A percentile compares a stretch with the other conserved stretches of the same genome.
These are phyloP conservation scores for Coemansia guatemalensis DNA, from an alignment of 192 early-diverging fungal species.

Conservation along the genomic window DNA sequence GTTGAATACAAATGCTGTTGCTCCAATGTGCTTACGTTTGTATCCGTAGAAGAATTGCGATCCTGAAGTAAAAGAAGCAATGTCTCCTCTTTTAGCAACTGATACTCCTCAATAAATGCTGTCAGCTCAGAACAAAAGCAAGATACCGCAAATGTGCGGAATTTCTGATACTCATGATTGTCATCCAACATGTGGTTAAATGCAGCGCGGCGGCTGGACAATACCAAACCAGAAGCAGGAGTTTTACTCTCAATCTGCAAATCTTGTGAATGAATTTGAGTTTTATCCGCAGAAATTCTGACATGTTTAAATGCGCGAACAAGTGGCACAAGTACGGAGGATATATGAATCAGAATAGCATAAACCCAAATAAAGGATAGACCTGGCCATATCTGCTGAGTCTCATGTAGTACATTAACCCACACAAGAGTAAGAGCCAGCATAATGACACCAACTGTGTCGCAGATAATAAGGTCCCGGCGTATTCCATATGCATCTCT, in stretches of 20 bases:
- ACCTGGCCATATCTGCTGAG: slow-evolving; percentile 33
- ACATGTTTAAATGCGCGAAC: slow-evolving; percentile 19
- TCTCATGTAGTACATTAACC: slow-evolving; percentile 15
- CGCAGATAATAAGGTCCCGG: slow-evolving; percentile 56
- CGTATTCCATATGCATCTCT: slow-evolving; percentile 61
- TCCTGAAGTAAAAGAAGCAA: not conserved
- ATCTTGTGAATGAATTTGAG: not conserved
- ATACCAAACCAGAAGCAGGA: not conserved
- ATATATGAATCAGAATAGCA: slow-evolving; percentile 30
- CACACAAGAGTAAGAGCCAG: slow-evolving; percentile 48
- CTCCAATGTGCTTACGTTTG: not conserved
- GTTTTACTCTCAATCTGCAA: not conserved
- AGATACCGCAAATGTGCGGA: slow-evolving; percentile 32
- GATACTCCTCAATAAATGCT: slow-evolving; percentile 41
- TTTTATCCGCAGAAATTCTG: not conserved
- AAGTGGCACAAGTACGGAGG: slow-evolving; percentile 35
- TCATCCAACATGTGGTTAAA: slow-evolving; percentile 35
- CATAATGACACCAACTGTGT: slow-evolving; percentile 43
- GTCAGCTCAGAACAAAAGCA: slow-evolving; percentile 49
- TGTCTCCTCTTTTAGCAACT: slow-evolving; percentile 25
- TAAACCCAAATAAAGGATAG: slow-evolving; percentile 35
- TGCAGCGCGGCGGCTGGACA: slow-evolving; percentile 16
- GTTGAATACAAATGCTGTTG: not conserved
- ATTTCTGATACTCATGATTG: slow-evolving; percentile 21
- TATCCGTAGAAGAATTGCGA: not conserved